Evolutionary conservation across 345 rosid species (phyloP), one percentile per base, ranked within the genome.

Genomic region (Arabis hirsuta): DNA sequence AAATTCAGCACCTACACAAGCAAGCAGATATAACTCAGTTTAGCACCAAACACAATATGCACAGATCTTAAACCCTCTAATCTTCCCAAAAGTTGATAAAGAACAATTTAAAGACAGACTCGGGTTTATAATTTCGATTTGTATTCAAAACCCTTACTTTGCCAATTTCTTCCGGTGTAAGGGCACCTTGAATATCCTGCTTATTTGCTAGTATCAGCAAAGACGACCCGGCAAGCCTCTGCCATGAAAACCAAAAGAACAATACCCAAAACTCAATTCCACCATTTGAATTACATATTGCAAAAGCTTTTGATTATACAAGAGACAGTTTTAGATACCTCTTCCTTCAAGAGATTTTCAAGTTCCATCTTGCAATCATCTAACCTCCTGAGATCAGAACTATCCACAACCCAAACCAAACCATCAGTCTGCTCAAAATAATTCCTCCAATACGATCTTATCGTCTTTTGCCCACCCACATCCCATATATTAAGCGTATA

Each of bases 391-490:
- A 91, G 88, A 81, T 94, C 93, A 7, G 96, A 94, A 79, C 97
- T 89, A 78, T 91, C 96, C 11, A 91, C 99, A 12, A 89, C 96
- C 96, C 97, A 91, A 34, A 91, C 90, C 79, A 94, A 80, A 39
- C 99, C 99, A 87, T 95, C 97, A 45, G 96, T 94, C 81, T 88
- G 92, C 83, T 94, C 97, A 78, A 94, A 91, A 82, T 94, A 89
- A 76, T 94, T 94, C 84, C 97, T 88, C 97, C 96, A 94, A 26
- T 91, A 91, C 0, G 96, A 88, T 79, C 98, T 84, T 78, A 94
- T 88, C 3, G 96, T 94, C 79, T 87, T 86, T 69, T 94, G 97
- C 29, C 98, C 97, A 12, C 98, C 96, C 3, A 89, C 91, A 75
- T 94, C 98, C 97, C 96, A 94, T 81, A 94, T 88, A 59, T 89